Percentiles rank a stretch among this genome's conserved stretches.
Evolutionary conservation across 768 basidiomycete species (phyloP).

Genomic region (Phylloporus scabripes): DNA sequence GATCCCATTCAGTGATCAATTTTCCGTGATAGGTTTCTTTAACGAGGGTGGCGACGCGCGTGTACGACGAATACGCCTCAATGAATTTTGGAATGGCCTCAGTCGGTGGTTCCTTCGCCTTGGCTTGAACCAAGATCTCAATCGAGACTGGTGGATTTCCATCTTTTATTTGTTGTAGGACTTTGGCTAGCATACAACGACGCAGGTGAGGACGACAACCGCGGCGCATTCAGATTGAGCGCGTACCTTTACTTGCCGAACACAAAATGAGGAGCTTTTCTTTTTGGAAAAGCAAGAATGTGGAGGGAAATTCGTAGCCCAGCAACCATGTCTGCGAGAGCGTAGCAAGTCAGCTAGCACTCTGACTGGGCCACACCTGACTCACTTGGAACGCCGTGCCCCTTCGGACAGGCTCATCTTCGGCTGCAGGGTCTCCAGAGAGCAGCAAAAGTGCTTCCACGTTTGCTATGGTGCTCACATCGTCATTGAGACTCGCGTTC

Average conservation of each 20-base stretch:
- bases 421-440: constrained; percentile 73
- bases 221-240: not conserved
- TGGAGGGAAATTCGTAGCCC: constrained; percentile 97
- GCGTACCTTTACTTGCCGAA: constrained; percentile 80
- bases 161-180: constrained; percentile 71
- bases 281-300: constrained; percentile 78
- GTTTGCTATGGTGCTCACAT: constrained; percentile 62
- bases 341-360: constrained; percentile 2
- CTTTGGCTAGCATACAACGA: constrained; percentile 60
- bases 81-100: constrained; percentile 71
- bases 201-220: constrained; percentile 11
- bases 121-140: constrained; percentile 73
- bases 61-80: constrained; percentile 51
- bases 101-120: constrained; percentile 70
- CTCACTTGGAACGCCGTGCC: constrained; percentile 88
- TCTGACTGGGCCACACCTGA: not conserved
- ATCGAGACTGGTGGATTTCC: constrained; percentile 54
- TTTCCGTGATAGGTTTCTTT: constrained; percentile 89
- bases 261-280: constrained; percentile 75
- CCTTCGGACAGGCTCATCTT: constrained; percentile 89
- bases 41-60: constrained; percentile 64
- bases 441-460: constrained; percentile 65
- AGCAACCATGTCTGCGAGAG: constrained; percentile 82
- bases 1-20: constrained; percentile 81
- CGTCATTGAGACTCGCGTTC: constrained; percentile 65